Conservation (phyloP, 192 early-diverging fungal genomes). For the Mortierella alpina region DNA sequence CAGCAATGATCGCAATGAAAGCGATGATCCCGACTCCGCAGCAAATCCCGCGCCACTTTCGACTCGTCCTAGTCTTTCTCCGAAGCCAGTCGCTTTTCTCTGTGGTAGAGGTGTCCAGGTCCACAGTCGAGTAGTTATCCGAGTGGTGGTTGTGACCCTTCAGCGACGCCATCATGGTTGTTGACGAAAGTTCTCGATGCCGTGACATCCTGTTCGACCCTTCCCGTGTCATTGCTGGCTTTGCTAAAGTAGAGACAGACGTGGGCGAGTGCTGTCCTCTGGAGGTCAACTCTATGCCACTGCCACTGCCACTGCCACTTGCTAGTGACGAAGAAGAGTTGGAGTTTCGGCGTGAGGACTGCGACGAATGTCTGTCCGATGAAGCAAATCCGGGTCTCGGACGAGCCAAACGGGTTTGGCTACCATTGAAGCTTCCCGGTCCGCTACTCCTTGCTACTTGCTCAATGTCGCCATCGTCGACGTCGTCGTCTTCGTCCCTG, state of each 20-base stretch:
- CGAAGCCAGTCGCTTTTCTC: slow-evolving; percentile 30
- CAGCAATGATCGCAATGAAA: slow-evolving; percentile 24
- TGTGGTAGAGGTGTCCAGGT: not conserved
- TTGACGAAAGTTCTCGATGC: not conserved
- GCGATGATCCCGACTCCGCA: slow-evolving; percentile 18
- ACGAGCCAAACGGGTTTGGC: not conserved
- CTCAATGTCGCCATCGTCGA: not conserved
- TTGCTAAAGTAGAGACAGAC: no score
- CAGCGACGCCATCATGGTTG: not conserved
- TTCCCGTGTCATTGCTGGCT: no score
- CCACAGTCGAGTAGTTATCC: slow-evolving; percentile 2
- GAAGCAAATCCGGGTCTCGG: slow-evolving; percentile 21
- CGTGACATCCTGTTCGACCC: not conserved
- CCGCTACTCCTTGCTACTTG: not conserved
- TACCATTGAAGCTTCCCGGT: not conserved
- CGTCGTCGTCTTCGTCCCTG: slow-evolving; percentile 32
- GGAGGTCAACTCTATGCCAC: slow-evolving; percentile 31
- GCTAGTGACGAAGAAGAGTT: slow-evolving; percentile 7
- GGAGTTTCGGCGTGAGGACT: slow-evolving; percentile 28
- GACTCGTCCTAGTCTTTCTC: slow-evolving; percentile 25
- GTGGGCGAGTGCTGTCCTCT: not conserved
- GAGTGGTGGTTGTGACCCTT: not conserved
- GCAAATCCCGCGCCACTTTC: slow-evolving; percentile 39
- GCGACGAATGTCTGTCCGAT: not conserved
- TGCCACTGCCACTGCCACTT: slow-evolving; percentile 3